Percentiles rank a stretch among this genome's conserved stretches.
Conservation (phyloP, 352 stramenopile species). For the Phytophthora nicotianae region DNA sequence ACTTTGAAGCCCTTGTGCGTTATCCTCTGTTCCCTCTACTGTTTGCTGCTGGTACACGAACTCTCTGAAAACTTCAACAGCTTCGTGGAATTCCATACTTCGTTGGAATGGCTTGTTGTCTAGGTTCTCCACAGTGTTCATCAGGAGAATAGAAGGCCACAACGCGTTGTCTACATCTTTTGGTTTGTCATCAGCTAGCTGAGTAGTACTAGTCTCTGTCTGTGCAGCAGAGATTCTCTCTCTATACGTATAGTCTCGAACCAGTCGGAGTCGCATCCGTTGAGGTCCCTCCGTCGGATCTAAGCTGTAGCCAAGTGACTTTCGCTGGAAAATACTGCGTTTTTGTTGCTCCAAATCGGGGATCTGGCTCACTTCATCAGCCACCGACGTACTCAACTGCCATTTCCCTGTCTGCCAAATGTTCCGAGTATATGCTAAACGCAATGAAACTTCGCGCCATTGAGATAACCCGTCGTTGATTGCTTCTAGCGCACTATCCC, state of each 20-base stretch:
- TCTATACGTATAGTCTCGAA: conserved; percentile 36
- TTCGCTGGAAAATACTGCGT: conserved; percentile 60
- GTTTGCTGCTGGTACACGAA: conserved; percentile 16
- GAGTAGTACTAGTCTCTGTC: not conserved
- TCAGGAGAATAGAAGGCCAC: not conserved
- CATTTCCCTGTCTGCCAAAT: conserved; percentile 52
- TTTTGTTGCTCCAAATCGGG: conserved; percentile 10
- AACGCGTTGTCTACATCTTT: not conserved
- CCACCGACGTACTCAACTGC: conserved; percentile 10
- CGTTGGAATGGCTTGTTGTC: conserved; percentile 29
- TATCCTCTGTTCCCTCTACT: not conserved
- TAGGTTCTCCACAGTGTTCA: not conserved
- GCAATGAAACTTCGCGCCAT: conserved; percentile 43
- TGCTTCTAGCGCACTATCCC: conserved; percentile 41
- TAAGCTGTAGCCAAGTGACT: conserved; percentile 40
- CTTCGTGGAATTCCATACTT: conserved; percentile 61
- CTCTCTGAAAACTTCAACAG: conserved; percentile 55
- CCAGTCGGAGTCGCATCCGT: conserved; percentile 54
- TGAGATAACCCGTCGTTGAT: conserved; percentile 43
- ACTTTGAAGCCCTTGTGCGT: conserved; percentile 7
- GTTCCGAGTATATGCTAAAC: conserved; percentile 44
- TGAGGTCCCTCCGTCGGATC: conserved; percentile 60
- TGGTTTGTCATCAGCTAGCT: not conserved
- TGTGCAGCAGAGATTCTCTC: not conserved
- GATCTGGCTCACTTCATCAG: not conserved